phyloP scores from a whole-genome alignment of 768 basidiomycete species.

The Kwoniella sp. region DNA sequence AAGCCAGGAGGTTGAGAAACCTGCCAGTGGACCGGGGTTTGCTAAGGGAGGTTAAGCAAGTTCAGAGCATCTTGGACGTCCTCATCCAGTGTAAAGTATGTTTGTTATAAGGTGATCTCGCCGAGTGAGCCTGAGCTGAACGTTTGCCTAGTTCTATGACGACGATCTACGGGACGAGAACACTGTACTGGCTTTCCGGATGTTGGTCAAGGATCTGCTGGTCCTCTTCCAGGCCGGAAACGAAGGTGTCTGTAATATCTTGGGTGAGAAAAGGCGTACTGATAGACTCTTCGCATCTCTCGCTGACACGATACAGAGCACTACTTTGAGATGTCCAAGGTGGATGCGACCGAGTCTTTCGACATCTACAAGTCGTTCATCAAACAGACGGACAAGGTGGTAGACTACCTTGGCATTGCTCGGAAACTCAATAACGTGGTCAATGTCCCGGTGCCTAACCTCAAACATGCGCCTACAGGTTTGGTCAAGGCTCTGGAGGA shows the following conservation, averaged over 20 bases:
- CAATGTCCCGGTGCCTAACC: constrained; percentile 87
- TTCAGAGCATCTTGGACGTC: constrained; percentile 83
- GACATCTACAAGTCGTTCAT: constrained; percentile 90
- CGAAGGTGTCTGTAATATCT: constrained; percentile 69
- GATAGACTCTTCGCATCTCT: not conserved
- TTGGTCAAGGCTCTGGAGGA: constrained; percentile 91
- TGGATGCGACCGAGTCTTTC: constrained; percentile 82
- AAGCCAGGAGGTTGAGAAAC: constrained; percentile 67
- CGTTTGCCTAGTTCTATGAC: constrained; percentile 70
- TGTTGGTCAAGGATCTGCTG: constrained; percentile 93
- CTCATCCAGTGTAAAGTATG: constrained; percentile 77
- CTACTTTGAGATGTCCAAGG: constrained; percentile 96
- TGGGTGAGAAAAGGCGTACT: constrained; percentile 47
- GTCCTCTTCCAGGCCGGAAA: constrained; percentile 95
- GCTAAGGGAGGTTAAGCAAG: constrained; percentile 81
- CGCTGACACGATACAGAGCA: constrained; percentile 57
- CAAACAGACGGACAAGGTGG: constrained; percentile 79
- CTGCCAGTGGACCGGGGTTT: constrained; percentile 96
- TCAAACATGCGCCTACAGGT: constrained; percentile 90
- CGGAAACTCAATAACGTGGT: constrained; percentile 87
- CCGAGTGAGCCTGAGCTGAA: not conserved
- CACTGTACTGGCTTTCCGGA: constrained; percentile 76
- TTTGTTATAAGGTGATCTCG: no score
- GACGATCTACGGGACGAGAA: constrained; percentile 91
- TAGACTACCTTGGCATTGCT: constrained; percentile 86